These are phyloP conservation scores for Corchorus olitorius DNA, from an alignment of 345 rosid genomes.

Conservation along the genomic window DNA sequence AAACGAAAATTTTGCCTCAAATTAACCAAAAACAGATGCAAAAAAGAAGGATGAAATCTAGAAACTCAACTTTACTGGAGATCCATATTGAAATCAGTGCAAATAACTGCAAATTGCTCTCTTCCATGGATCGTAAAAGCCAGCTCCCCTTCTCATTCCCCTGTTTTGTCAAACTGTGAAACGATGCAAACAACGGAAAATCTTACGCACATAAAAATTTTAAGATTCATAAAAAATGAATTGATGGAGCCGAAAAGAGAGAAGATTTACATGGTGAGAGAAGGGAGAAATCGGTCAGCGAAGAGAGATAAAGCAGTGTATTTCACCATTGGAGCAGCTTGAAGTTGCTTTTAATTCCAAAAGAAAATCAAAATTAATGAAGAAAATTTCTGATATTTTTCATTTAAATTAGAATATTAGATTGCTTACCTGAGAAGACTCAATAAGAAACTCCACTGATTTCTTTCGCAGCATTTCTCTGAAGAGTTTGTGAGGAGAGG, in stretches of 20 bases:
- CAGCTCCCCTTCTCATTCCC: constrained; percentile 41
- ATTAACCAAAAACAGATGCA: background rate
- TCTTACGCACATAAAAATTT: background rate
- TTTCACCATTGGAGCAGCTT: constrained; percentile 63
- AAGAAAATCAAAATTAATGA: background rate
- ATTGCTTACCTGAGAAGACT: constrained; percentile 40
- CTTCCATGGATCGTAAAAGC: constrained; percentile 62
- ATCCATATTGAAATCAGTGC: constrained; percentile 70
- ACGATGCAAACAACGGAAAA: background rate
- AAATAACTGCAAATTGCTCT: constrained; percentile 78
- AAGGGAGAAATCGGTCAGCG: constrained; percentile 58
- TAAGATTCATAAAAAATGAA: background rate
- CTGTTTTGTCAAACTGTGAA: constrained; percentile 35
- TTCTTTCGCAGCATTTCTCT: background rate
- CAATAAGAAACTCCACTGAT: constrained; percentile 43
- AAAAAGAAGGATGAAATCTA: background rate
- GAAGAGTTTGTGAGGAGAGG: background rate
- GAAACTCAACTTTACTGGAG: constrained; percentile 61
- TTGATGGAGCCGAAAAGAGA: background rate
- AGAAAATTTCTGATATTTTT: background rate
- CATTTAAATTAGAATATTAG: too few species aligned
- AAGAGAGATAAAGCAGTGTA: constrained; percentile 75
- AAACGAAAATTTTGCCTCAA: background rate
- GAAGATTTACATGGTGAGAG: constrained; percentile 42
- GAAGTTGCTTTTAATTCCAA: constrained; percentile 45